phyloP scores from a whole-genome alignment of 202 grass and related monocot species.

The Schoenoplectus tabernaemontani region DNA sequence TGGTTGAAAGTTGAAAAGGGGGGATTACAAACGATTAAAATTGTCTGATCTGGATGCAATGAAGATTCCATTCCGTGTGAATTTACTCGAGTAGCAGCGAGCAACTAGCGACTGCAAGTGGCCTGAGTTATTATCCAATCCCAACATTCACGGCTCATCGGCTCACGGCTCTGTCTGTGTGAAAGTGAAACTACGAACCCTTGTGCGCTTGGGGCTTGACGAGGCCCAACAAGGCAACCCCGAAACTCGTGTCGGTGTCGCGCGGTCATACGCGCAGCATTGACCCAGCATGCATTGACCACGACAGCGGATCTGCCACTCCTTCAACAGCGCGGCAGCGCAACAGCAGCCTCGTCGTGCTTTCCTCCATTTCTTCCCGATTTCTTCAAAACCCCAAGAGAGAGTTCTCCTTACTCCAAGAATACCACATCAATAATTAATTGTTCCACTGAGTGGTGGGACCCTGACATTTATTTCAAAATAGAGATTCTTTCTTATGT shows the following conservation, averaged over 20 bases:
- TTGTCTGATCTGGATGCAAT: too few relatives aligned
- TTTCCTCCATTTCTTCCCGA: not conserved
- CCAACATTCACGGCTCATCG: too few relatives aligned
- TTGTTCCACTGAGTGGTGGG: not conserved
- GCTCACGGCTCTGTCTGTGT: too few relatives aligned
- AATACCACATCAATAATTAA: not conserved
- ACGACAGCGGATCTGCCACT: not conserved
- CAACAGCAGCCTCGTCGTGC: slow-evolving; percentile 12
- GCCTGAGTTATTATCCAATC: too few relatives aligned
- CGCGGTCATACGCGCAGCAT: slow-evolving; percentile 12
- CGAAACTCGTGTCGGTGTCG: too few relatives aligned
- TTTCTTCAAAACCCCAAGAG: not conserved
- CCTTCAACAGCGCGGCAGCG: not conserved
- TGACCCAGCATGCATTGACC: not conserved
- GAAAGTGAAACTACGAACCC: too few relatives aligned
- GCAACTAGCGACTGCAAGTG: too few relatives aligned
- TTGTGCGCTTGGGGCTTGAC: too few relatives aligned
- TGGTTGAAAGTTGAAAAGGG: not conserved
- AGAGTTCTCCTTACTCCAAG: not conserved
- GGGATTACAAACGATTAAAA: too few relatives aligned
- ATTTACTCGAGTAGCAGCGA: too few relatives aligned
- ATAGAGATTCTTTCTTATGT: not conserved
- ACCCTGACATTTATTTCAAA: not conserved
- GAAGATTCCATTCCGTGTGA: too few relatives aligned
- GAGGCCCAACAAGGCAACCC: too few relatives aligned